phyloP scores from a whole-genome alignment of 768 basidiomycete genomes.

The Suillus cothurnatus region DNA sequence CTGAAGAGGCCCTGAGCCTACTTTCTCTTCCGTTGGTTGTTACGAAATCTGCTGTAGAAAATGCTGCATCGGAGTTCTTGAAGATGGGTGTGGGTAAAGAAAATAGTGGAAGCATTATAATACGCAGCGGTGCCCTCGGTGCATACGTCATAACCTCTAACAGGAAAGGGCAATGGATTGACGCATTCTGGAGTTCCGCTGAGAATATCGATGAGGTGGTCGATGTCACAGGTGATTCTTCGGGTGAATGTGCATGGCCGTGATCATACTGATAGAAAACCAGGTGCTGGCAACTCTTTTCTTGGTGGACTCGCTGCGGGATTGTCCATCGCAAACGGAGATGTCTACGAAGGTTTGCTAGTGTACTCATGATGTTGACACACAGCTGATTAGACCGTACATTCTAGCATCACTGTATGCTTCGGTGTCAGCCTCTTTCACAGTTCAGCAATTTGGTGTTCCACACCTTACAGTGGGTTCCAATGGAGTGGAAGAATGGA shows the following conservation, averaged over 20 bases:
- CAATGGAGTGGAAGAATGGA: constrained; percentile 55
- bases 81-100: constrained; percentile 55
- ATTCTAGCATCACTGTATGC: constrained; percentile 68
- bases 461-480: constrained; percentile 47
- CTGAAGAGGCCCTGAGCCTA: constrained; percentile 75
- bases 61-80: constrained; percentile 65
- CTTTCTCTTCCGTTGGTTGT: constrained; percentile 51
- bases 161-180: constrained; percentile 59
- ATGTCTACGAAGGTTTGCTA: constrained; percentile 66
- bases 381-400: constrained; percentile 16
- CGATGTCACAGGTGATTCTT: constrained; percentile 70
- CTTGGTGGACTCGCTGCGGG: constrained; percentile 85
- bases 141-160: constrained; percentile 58
- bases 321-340: constrained; percentile 51
- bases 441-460: constrained; percentile 80
- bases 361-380: constrained; percentile 10
- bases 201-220: constrained; percentile 51
- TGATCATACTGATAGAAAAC: constrained; percentile 10
- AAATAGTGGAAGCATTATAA: constrained; percentile 62
- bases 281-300: constrained; percentile 91
- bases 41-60: constrained; percentile 58
- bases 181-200: constrained; percentile 68
- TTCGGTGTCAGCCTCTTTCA: constrained; percentile 79
- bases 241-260: neutral
- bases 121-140: constrained; percentile 74